Evolutionary conservation across 345 rosid genomes (phyloP).

Genomic region (Nephelium lappaceum): DNA sequence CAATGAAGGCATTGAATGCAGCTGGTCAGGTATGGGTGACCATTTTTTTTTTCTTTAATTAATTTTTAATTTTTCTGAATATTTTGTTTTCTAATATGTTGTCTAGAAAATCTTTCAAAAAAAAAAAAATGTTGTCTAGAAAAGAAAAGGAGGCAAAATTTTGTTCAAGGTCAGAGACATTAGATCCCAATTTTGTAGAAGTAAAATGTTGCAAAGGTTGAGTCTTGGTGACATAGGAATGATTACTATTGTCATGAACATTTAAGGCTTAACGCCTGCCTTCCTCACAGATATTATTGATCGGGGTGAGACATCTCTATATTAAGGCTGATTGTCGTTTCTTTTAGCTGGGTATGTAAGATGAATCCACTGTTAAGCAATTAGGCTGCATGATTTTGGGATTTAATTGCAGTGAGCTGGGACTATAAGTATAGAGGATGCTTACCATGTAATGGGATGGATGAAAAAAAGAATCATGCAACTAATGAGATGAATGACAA

Average conservation of each 20-base stretch:
- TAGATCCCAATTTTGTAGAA: not conserved
- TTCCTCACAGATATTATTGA: not conserved
- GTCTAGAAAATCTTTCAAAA: not conserved
- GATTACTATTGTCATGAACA: not conserved
- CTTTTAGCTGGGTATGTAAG: not conserved
- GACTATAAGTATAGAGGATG: not conserved
- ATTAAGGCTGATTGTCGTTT: not conserved
- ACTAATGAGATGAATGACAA: too few relatives aligned
- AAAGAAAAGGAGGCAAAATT: not conserved
- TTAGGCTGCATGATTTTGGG: conserved; percentile 2
- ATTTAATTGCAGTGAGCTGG: not conserved
- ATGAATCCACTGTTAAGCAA: not conserved
- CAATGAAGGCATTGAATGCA: conserved; percentile 83
- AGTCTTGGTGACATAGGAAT: not conserved
- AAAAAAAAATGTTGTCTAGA: not conserved
- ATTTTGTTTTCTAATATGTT: not conserved
- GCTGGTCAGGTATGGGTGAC: conserved; percentile 72
- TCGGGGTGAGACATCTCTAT: not conserved
- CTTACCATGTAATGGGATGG: not conserved
- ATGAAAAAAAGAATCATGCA: not conserved
- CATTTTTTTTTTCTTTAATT: not conserved
- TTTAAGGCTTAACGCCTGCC: not conserved
- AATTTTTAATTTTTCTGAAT: not conserved
- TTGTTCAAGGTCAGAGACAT: not conserved
- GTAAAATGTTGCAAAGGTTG: not conserved